Percentiles rank a stretch among this genome's conserved stretches.
Evolutionary conservation across 192 early-diverging fungal genomes (phyloP).

Genomic region (Physocladia obscura): DNA sequence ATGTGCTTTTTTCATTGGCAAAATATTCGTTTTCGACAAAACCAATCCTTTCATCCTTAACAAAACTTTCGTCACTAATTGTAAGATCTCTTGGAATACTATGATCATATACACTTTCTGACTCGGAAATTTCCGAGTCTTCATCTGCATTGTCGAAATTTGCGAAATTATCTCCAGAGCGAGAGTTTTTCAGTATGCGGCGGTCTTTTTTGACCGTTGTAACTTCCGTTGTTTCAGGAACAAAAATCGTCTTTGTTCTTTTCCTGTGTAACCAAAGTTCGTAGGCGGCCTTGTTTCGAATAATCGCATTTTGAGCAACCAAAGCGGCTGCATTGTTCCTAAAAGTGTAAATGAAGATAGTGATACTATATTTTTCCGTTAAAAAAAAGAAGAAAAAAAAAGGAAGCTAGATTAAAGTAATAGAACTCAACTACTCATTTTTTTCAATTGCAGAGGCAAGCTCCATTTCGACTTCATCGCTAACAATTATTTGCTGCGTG

Average conservation of each 20-base stretch:
- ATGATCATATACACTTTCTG: too few species aligned
- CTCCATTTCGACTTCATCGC: neutral
- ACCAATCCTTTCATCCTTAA: too few species aligned
- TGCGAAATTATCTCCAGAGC: neutral
- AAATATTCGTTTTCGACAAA: too few species aligned
- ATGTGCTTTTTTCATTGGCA: too few species aligned
- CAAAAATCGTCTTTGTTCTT: constrained; percentile 9
- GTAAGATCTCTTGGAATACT: too few species aligned
- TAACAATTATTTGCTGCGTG: neutral
- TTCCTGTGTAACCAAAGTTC: too few species aligned
- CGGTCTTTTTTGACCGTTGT: constrained; percentile 13
- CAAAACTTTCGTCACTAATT: too few species aligned
- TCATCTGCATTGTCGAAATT: too few species aligned
- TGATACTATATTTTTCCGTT: too few species aligned
- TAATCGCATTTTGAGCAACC: neutral
- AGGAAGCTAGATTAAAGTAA: too few species aligned
- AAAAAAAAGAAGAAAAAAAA: neutral
- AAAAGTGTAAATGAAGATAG: neutral
- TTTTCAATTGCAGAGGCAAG: constrained; percentile 5
- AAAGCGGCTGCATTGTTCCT: neutral
- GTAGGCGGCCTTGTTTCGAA: neutral
- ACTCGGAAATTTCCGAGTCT: too few species aligned
- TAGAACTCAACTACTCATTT: neutral
- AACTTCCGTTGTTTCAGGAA: constrained; percentile 13
- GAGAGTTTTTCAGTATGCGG: neutral